Percentiles rank a stretch among this genome's conserved stretches.
Conservation (phyloP, 345 rosid genomes). For the Triadica sebifera region DNA sequence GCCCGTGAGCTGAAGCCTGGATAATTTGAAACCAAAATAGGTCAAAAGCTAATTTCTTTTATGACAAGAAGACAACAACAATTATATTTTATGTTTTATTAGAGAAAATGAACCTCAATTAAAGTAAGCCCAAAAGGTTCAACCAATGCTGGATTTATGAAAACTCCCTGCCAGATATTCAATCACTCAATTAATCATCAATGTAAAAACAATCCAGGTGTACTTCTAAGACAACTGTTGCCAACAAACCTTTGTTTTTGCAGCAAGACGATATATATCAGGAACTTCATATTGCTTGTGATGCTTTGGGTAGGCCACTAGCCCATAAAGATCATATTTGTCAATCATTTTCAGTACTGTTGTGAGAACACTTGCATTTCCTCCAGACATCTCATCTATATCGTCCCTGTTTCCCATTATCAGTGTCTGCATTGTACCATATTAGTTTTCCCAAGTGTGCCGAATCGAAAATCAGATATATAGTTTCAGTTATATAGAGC, state of each 20-base stretch:
- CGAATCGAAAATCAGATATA: not conserved
- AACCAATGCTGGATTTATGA: constrained; percentile 93
- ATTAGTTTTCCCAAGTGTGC: constrained; percentile 4
- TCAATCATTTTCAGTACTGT: constrained; percentile 83
- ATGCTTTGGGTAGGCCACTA: constrained; percentile 94
- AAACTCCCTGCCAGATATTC: constrained; percentile 68
- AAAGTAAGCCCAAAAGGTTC: constrained; percentile 98
- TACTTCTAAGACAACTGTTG: constrained; percentile 1
- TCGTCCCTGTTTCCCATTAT: constrained; percentile 95
- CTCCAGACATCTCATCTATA: constrained; percentile 76
- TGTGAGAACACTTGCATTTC: constrained; percentile 76
- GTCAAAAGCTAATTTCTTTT: constrained; percentile 10
- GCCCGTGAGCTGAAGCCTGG: constrained; percentile 98
- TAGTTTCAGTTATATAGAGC: not conserved
- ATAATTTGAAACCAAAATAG: constrained; percentile 12
- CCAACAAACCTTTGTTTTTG: constrained; percentile 66
- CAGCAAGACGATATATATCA: constrained; percentile 90
- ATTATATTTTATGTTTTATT: not conserved
- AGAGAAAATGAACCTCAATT: constrained; percentile 63
- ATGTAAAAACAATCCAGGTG: constrained; percentile 6
- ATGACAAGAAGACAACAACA: not conserved
- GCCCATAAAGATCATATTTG: constrained; percentile 91
- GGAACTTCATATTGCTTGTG: constrained; percentile 96
- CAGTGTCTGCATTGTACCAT: constrained; percentile 52
- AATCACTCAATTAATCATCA: constrained; percentile 11